Conservation (phyloP, 2,329 filamentous ascomycete genomes). For the Epichloe scottii region DNA sequence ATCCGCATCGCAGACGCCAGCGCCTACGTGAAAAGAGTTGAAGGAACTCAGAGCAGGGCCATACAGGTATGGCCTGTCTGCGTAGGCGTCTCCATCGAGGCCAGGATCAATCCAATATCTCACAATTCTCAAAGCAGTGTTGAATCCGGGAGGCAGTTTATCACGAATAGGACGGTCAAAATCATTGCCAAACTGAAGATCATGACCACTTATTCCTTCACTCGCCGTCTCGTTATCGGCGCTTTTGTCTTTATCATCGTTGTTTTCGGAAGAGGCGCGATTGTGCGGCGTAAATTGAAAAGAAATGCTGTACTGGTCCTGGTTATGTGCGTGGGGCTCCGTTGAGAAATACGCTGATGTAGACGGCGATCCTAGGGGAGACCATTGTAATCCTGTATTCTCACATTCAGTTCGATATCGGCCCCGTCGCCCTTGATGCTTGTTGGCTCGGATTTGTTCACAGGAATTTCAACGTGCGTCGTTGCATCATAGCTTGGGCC, state of each 20-base stretch:
- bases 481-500: constrained; percentile 61
- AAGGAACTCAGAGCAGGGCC: constrained; percentile 71
- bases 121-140: constrained; percentile 71
- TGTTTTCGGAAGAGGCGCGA: constrained; percentile 8
- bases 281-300: constrained; percentile 65
- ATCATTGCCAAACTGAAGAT: constrained; percentile 89
- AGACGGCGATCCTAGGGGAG: constrained; percentile 57
- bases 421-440: constrained; percentile 51
- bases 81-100: constrained; percentile 79
- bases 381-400: constrained; percentile 56
- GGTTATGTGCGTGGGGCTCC: constrained; percentile 49
- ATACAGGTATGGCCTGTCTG: constrained; percentile 76
- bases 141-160: constrained; percentile 74
- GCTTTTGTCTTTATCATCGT: constrained; percentile 3
- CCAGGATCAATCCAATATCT: constrained; percentile 88
- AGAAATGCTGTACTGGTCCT: constrained; percentile 75
- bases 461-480: constrained; percentile 61
- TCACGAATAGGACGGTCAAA: constrained; percentile 86
- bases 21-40: constrained; percentile 60
- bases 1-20: constrained; percentile 30
- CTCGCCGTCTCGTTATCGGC: constrained; percentile 4
- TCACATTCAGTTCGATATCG: constrained; percentile 57
- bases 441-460: constrained; percentile 56
- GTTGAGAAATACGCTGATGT: constrained; percentile 68
- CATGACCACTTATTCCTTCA: constrained; percentile 50